Percentiles rank a stretch among this genome's conserved stretches.
Conservation (phyloP, 2,329 filamentous ascomycete genomes). For the Colletotrichum viniferum region DNA sequence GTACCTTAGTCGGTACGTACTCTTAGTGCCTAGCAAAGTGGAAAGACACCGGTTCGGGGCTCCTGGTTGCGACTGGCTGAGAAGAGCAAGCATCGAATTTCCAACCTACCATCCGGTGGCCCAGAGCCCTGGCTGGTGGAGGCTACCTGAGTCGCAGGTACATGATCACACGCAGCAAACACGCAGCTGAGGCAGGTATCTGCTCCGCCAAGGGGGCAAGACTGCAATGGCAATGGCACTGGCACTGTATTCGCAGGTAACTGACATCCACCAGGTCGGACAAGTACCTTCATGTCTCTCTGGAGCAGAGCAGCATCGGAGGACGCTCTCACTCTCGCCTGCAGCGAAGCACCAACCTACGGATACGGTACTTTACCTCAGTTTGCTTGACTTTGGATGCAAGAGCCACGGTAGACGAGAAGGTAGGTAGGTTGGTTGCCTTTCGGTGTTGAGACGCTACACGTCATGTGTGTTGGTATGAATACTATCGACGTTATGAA, state of each 20-base stretch:
- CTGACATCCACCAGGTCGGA: not conserved
- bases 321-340: not conserved
- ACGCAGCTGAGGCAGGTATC: not conserved
- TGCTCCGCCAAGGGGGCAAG: not conserved
- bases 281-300: not conserved
- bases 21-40: not conserved
- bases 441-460: not conserved
- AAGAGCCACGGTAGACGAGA: not conserved
- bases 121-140: slow-evolving; percentile 8
- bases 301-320: not conserved
- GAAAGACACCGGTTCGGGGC: slow-evolving; percentile 7
- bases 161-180: slow-evolving; percentile 8
- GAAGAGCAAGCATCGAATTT: slow-evolving; percentile 8
- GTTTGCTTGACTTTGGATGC: not conserved
- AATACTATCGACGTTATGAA: not conserved
- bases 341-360: not conserved
- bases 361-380: not conserved
- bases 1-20: not conserved
- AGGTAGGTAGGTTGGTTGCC: not conserved
- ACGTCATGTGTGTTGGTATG: not conserved
- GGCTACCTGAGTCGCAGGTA: slow-evolving; percentile 14
- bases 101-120: slow-evolving; percentile 11
- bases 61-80: slow-evolving; percentile 11
- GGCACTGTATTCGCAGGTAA: not conserved
- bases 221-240: not conserved